Evolutionary conservation across 306 rosid genomes (phyloP), one percentile per base, ranked within the genome.

Genomic region (Myrica gale): DNA sequence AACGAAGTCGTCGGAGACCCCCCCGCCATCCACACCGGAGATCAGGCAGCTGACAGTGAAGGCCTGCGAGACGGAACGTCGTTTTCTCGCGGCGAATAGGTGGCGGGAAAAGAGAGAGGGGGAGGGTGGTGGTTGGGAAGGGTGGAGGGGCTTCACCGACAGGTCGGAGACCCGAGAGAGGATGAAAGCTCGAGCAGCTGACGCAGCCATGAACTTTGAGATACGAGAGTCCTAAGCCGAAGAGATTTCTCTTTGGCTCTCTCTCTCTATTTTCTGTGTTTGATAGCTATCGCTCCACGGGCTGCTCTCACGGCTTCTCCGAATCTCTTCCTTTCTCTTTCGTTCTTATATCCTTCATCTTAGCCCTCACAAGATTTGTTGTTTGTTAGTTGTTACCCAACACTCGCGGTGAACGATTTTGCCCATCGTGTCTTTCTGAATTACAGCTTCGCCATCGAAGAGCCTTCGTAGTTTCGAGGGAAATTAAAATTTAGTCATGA

Each of bases 1-100:
- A 12, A 92, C 97, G 60, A 85, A 89, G 70, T 95, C 99, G 74
- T 95, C 97, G 65, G 93, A 83, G 51, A 87, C 87, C 17, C 94
- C 94, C 17, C 94, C 94, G 12, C 96, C 95, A 75, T 85, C 98
- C 0, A 83, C 81, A 46, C 91, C 90, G 79, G 96, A 89, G 70
- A 85, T 23, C 54, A 91, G 85, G 85, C 92, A 90, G 52, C 76
- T 66, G 23, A 88, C 72, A 53, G 69, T 9, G 11, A 83, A 46
- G 7, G 83, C 2, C 1, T 83, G 62, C 21, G 60, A 3, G 11
- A 76, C 37, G 11, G 48, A 52, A 39, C 86, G 87, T 20, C 78
- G 86, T 1, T 82, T 82, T 5, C 23, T 81, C 46, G 78, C 17
- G 66, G 74, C 61, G 73, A 70, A 71, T 74, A 60, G 77, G 53